Evolutionary conservation across 2,329 filamentous ascomycete species (phyloP).

Genomic region (Fusarium foetens): DNA sequence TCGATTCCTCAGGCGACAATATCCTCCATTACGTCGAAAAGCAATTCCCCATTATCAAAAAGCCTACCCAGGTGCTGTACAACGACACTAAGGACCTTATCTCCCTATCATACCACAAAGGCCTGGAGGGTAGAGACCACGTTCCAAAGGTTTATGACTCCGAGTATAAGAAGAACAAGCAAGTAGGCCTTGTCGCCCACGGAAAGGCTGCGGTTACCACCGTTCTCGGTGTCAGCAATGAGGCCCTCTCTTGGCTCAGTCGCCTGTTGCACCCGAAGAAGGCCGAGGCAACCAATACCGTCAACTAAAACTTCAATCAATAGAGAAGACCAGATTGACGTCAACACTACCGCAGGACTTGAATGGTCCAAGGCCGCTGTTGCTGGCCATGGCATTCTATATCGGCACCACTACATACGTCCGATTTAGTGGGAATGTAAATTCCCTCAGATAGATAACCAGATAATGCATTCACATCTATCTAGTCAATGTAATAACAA

Average conservation of each 20-base stretch:
- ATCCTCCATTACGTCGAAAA: constrained; percentile 75
- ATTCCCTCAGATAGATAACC: too few species aligned
- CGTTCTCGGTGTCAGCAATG: constrained; percentile 71
- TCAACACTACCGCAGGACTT: constrained; percentile 5
- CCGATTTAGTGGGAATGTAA: too few species aligned
- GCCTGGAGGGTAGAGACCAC: constrained; percentile 70
- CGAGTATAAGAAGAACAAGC: constrained; percentile 71
- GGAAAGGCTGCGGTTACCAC: constrained; percentile 77
- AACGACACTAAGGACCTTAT: constrained; percentile 70
- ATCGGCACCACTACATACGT: too few species aligned
- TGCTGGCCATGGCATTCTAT: too few species aligned
- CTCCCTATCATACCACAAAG: constrained; percentile 70
- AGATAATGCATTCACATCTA: too few species aligned
- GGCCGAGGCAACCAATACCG: constrained; percentile 65
- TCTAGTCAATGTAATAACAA: too few species aligned
- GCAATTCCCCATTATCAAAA: constrained; percentile 77
- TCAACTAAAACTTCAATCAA: constrained; percentile 62
- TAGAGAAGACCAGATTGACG: constrained; percentile 36
- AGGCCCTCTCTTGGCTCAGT: constrained; percentile 70
- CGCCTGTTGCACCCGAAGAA: constrained; percentile 70
- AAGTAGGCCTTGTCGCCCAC: constrained; percentile 71
- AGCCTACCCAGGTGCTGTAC: constrained; percentile 77
- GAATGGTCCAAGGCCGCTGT: not conserved
- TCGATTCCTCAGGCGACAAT: constrained; percentile 78
- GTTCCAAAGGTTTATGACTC: constrained; percentile 65